Percentiles rank a stretch among this genome's conserved stretches.
These are phyloP conservation scores for Schizopora paradoxa DNA, from an alignment of 1,284 basidiomycete species.

Conservation along the genomic window DNA sequence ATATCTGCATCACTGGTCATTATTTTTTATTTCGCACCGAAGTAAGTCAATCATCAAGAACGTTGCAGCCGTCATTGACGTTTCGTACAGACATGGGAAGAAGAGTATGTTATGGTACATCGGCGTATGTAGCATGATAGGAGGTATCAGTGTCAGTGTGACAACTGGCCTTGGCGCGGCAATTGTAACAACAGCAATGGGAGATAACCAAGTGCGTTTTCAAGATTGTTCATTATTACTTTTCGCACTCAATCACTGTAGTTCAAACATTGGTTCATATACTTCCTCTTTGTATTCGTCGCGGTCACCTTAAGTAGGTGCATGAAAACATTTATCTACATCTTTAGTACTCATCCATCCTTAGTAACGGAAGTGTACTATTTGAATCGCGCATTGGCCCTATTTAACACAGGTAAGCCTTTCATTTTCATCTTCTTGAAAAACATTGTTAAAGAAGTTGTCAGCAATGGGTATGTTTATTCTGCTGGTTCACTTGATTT, in stretches of 20 bases:
- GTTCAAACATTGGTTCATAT: conserved; percentile 59
- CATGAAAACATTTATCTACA: background rate
- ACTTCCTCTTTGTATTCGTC: conserved; percentile 52
- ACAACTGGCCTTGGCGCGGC: conserved; percentile 62
- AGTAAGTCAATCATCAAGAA: conserved; percentile 5
- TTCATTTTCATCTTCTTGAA: conserved; percentile 1
- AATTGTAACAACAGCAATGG: conserved; percentile 58
- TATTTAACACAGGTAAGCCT: conserved; percentile 51
- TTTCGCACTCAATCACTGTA: conserved; percentile 10
- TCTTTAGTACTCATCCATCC: conserved; percentile 17
- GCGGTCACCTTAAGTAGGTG: conserved; percentile 42
- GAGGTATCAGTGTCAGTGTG: conserved; percentile 62
- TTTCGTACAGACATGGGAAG: conserved; percentile 43
- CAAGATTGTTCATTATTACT: background rate
- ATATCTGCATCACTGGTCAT: conserved; percentile 33
- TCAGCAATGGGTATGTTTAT: conserved; percentile 30
- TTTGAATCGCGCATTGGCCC: conserved; percentile 64
- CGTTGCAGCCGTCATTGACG: conserved; percentile 1
- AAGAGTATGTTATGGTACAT: conserved; percentile 64
- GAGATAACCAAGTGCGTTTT: conserved; percentile 32
- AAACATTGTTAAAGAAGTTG: background rate
- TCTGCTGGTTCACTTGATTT: conserved; percentile 2
- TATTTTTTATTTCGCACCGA: conserved; percentile 43
- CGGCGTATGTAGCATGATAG: conserved; percentile 59
- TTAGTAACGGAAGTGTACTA: conserved; percentile 55